phyloP scores from a whole-genome alignment of 768 basidiomycete genomes.

The Tylopilus plumbeoviolaceoides region DNA sequence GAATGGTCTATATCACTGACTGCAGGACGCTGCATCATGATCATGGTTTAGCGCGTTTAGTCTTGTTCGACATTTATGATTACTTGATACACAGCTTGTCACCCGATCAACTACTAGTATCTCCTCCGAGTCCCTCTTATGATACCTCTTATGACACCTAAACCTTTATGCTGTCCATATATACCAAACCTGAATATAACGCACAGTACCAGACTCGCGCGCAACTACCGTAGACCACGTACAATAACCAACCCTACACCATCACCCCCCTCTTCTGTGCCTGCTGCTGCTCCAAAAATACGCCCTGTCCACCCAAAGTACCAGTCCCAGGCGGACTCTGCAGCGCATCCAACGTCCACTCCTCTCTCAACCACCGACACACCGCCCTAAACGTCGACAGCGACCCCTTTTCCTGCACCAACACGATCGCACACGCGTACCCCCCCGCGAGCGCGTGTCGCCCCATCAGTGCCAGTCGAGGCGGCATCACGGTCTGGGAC shows the following conservation, averaged over 20 bases:
- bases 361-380: conserved; percentile 66
- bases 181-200: background rate
- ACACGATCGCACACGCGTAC: conserved; percentile 63
- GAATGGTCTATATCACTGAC: no score
- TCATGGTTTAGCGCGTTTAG: no score
- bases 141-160: no score
- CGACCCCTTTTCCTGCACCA: conserved; percentile 90
- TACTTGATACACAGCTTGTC: no score
- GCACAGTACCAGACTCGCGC: conserved; percentile 8
- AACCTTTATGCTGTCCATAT: no score
- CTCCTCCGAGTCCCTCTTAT: no score
- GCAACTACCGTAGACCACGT: background rate
- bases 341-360: conserved; percentile 51
- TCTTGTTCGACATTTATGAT: no score
- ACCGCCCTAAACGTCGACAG: conserved; percentile 79
- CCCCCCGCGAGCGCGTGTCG: conserved; percentile 23
- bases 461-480: conserved; percentile 22
- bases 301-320: conserved; percentile 32
- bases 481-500: conserved; percentile 17
- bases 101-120: no score
- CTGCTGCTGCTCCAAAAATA: conserved; percentile 36
- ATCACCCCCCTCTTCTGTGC: conserved; percentile 29
- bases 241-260: conserved; percentile 11
- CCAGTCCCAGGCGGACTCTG: conserved; percentile 22
- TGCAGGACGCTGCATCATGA: no score